These are phyloP conservation scores for Penicillium paneum DNA, from an alignment of 2,329 filamentous ascomycete genomes.

Conservation along the genomic window DNA sequence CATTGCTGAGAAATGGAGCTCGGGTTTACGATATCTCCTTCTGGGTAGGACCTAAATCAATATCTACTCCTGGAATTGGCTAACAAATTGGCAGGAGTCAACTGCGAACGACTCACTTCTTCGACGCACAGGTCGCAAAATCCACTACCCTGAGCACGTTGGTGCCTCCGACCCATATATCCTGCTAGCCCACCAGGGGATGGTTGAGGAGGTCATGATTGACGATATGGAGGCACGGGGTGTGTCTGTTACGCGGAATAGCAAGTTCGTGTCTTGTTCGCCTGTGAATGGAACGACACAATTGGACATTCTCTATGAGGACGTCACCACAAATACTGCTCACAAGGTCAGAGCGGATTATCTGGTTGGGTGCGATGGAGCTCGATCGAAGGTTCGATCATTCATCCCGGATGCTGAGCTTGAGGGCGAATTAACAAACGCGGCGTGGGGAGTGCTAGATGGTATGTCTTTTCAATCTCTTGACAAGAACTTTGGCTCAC, in stretches of 20 bases:
- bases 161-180: conserved; percentile 55
- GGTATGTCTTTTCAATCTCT: conserved; percentile 46
- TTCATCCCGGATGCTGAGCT: conserved; percentile 55
- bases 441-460: conserved; percentile 70
- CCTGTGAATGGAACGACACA: conserved; percentile 30
- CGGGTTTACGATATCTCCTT: conserved; percentile 72
- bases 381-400: conserved; percentile 66
- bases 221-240: conserved; percentile 65
- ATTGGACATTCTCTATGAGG: conserved; percentile 44
- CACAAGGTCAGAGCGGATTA: conserved; percentile 57
- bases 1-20: conserved; percentile 63
- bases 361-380: conserved; percentile 69
- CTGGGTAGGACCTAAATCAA: conserved; percentile 50
- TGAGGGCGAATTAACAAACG: conserved; percentile 51
- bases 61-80: not conserved
- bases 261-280: conserved; percentile 58
- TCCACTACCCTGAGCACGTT: conserved; percentile 61
- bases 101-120: conserved; percentile 54
- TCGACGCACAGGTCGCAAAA: conserved; percentile 61
- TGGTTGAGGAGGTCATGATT: conserved; percentile 69
- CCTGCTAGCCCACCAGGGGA: conserved; percentile 65
- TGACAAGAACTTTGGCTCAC: not conserved
- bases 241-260: conserved; percentile 61
- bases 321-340: conserved; percentile 35
- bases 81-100: conserved; percentile 23